These are phyloP conservation scores for Mentha longifolia DNA, from an alignment of 257 asterid genomes.

Conservation along the genomic window DNA sequence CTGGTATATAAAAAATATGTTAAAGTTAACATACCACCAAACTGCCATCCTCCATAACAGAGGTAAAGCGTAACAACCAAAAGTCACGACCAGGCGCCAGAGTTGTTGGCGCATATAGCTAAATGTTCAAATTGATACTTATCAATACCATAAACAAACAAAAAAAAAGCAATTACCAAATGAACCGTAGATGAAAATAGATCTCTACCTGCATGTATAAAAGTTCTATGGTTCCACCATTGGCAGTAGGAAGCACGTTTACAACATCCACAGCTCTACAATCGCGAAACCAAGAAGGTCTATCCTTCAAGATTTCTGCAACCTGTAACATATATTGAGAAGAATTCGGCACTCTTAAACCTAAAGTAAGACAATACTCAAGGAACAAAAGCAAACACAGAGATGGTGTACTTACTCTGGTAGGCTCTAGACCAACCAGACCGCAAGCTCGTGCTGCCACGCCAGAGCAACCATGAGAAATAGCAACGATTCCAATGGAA, in stretches of 20 bases:
- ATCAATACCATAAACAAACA: background rate
- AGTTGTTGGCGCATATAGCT: slow-evolving; percentile 92
- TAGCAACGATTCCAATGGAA: slow-evolving; percentile 98
- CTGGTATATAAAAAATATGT: background rate
- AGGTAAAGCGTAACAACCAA: slow-evolving; percentile 83
- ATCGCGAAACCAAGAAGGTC: slow-evolving; percentile 95
- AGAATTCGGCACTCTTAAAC: background rate
- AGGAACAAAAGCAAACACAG: background rate
- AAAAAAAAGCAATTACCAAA: background rate
- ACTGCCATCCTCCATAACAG: slow-evolving; percentile 91
- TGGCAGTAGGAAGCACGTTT: slow-evolving; percentile 89
- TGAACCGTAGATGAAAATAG: background rate
- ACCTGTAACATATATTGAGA: slow-evolving; percentile 50
- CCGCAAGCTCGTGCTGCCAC: slow-evolving; percentile 98
- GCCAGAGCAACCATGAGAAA: slow-evolving; percentile 98
- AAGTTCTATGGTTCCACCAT: slow-evolving; percentile 97
- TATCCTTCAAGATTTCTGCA: slow-evolving; percentile 93
- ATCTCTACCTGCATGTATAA: slow-evolving; percentile 79
- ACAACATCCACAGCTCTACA: slow-evolving; percentile 86
- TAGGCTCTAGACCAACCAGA: slow-evolving; percentile 92
- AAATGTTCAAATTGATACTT: slow-evolving; percentile 15
- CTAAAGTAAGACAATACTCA: background rate
- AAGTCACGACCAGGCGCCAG: slow-evolving; percentile 96
- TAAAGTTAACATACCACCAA: slow-evolving; percentile 61
- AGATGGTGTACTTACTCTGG: slow-evolving; percentile 58